Conservation (phyloP, 495 filamentous ascomycete species). For the Chlorociboria aeruginascens region DNA sequence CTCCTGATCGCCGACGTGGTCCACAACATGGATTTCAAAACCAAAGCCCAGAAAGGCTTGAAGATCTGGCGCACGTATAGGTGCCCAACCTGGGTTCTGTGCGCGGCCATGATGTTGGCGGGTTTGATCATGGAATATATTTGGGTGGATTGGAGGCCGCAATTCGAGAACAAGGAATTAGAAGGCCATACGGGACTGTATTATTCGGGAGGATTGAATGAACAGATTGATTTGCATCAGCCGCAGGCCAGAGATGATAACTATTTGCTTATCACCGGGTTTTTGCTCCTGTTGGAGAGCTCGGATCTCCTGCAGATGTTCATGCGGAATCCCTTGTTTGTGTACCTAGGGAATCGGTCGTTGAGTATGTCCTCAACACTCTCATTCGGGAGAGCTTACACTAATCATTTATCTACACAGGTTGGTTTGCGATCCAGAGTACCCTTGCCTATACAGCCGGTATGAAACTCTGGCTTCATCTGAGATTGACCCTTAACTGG, state of each 20-base stretch:
- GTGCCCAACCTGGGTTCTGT: not conserved
- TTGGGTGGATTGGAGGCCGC: not conserved
- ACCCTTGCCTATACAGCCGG: conserved; percentile 5
- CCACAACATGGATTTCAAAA: conserved; percentile 5
- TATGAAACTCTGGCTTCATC: not conserved
- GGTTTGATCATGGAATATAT: conserved; percentile 4
- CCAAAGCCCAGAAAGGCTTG: not conserved
- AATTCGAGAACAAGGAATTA: not conserved
- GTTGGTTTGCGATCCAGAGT: conserved; percentile 3
- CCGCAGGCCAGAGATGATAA: conserved; percentile 4
- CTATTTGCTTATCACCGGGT: conserved; percentile 4
- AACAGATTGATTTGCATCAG: not conserved
- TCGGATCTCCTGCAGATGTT: not conserved
- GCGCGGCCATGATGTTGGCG: not conserved
- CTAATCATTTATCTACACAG: not conserved
- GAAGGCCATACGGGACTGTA: conserved; percentile 1
- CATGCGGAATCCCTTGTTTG: not conserved
- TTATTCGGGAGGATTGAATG: not conserved
- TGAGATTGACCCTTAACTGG: not conserved
- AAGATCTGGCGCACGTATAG: not conserved
- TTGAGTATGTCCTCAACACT: conserved; percentile 1
- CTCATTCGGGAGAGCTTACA: not conserved
- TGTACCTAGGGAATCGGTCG: conserved; percentile 1
- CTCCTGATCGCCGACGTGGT: conserved; percentile 1
- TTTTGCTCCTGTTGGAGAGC: conserved; percentile 3